phyloP scores from a whole-genome alignment of 352 stramenopile genomes.

The Globisporangium ultimum region DNA sequence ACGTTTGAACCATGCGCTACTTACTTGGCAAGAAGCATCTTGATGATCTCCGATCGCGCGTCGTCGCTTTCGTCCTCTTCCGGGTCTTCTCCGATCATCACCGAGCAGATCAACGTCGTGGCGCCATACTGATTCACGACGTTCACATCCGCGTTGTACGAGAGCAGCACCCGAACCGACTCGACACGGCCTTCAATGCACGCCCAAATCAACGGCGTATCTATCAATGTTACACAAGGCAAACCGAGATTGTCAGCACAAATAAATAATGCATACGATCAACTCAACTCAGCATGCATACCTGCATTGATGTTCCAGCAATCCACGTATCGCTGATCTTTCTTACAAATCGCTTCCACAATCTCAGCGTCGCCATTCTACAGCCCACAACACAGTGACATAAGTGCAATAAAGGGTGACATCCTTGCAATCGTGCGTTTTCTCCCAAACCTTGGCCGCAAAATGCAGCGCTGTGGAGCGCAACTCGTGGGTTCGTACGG shows the following conservation, averaged over 20 bases:
- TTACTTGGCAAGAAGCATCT: slow-evolving; percentile 51
- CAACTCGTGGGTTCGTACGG: slow-evolving; percentile 66
- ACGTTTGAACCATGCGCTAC: not conserved
- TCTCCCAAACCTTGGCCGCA: slow-evolving; percentile 55
- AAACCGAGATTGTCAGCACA: not conserved
- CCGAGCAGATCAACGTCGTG: slow-evolving; percentile 66
- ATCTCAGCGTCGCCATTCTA: slow-evolving; percentile 67
- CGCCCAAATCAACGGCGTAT: slow-evolving; percentile 79
- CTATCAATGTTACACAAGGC: slow-evolving; percentile 8
- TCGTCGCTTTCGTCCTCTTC: slow-evolving; percentile 52
- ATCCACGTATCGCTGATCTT: slow-evolving; percentile 53
- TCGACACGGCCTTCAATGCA: slow-evolving; percentile 73
- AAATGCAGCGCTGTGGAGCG: slow-evolving; percentile 77
- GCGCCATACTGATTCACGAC: slow-evolving; percentile 70
- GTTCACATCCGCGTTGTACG: slow-evolving; percentile 57
- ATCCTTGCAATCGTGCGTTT: too few relatives aligned
- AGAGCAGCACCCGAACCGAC: slow-evolving; percentile 64
- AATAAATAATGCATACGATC: not conserved
- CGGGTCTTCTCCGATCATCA: slow-evolving; percentile 76
- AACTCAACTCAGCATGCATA: slow-evolving; percentile 5
- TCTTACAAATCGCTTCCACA: slow-evolving; percentile 64
- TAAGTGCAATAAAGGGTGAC: too few relatives aligned
- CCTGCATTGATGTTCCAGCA: slow-evolving; percentile 67
- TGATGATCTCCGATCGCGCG: slow-evolving; percentile 53
- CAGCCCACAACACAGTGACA: slow-evolving; percentile 1